Conservation (phyloP, 139 green algal species). For the Chlorella vulgaris region DNA sequence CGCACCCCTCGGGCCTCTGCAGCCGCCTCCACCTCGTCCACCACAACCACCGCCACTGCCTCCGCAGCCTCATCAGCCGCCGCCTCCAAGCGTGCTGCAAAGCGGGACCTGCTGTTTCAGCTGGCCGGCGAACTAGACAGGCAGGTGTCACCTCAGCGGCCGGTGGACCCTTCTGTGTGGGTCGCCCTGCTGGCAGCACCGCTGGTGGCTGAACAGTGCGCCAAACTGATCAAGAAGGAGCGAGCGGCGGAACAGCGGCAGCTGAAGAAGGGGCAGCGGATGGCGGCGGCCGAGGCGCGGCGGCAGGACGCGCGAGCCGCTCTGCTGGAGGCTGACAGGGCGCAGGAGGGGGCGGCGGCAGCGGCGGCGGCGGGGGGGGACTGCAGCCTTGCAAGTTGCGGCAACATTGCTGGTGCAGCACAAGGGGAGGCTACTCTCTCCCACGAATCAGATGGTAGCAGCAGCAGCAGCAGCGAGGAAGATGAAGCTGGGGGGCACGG, state of each 20-base stretch:
- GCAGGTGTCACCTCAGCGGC: conserved; percentile 14
- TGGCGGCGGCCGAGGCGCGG: not conserved
- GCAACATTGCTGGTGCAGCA: too few relatives aligned
- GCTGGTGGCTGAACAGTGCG: conserved; percentile 23
- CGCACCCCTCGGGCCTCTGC: not conserved
- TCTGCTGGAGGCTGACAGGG: too few relatives aligned
- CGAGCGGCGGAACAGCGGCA: not conserved
- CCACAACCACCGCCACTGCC: not conserved
- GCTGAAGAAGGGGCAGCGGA: not conserved
- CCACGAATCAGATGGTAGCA: too few relatives aligned
- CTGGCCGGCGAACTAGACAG: conserved; percentile 19
- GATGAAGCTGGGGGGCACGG: not conserved
- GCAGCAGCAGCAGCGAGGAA: not conserved
- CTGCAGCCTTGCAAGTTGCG: too few relatives aligned
- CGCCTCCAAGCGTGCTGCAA: not conserved
- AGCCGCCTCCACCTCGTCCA: not conserved
- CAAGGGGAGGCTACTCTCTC: too few relatives aligned
- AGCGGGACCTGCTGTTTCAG: conserved; percentile 3
- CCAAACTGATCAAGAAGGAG: not conserved
- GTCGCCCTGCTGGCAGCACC: conserved; percentile 36
- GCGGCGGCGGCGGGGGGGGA: not conserved
- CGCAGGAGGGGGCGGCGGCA: not conserved
- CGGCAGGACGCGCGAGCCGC: not conserved
- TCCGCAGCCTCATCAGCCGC: not conserved
- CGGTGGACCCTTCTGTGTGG: conserved; percentile 35